Evolutionary conservation across 768 basidiomycete species (phyloP).

Genomic region (Sporobolomyces roseus): DNA sequence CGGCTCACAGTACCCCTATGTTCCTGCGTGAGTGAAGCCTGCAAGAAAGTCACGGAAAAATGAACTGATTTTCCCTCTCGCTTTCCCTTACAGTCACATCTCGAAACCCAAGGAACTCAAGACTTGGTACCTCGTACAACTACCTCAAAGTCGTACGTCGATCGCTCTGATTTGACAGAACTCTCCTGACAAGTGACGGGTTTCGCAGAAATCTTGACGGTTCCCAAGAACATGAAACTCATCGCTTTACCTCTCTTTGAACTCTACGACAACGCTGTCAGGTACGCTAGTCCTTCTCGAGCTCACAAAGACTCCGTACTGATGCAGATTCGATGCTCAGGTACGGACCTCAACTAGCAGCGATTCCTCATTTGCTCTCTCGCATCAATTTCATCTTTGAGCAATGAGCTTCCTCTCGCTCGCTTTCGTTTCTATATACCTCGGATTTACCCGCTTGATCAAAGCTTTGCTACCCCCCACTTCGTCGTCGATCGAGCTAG

Average conservation of each 20-base stretch:
- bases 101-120: constrained; percentile 98
- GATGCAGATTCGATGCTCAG: constrained; percentile 49
- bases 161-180: not conserved
- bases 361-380: constrained; percentile 86
- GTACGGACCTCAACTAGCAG: constrained; percentile 89
- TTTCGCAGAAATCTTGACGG: constrained; percentile 80
- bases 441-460: too few relatives aligned
- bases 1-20: constrained; percentile 42
- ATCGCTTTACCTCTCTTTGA: constrained; percentile 95
- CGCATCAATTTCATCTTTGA: constrained; percentile 67
- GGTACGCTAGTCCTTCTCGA: constrained; percentile 52
- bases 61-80: not conserved
- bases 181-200: not conserved
- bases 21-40: constrained; percentile 31
- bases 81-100: constrained; percentile 66
- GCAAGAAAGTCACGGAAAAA: not conserved
- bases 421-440: not conserved
- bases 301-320: too few relatives aligned
- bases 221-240: constrained; percentile 98
- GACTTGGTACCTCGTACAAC: constrained; percentile 88
- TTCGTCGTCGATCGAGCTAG: too few relatives aligned
- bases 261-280: constrained; percentile 92
- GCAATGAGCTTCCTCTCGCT: not conserved
- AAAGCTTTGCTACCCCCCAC: too few relatives aligned
- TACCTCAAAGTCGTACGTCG: constrained; percentile 80